A percentile compares a stretch with the other conserved stretches of the same genome.
Evolutionary conservation across 305 asterid genomes (phyloP).

Genomic region (Fraxinus floribunda): DNA sequence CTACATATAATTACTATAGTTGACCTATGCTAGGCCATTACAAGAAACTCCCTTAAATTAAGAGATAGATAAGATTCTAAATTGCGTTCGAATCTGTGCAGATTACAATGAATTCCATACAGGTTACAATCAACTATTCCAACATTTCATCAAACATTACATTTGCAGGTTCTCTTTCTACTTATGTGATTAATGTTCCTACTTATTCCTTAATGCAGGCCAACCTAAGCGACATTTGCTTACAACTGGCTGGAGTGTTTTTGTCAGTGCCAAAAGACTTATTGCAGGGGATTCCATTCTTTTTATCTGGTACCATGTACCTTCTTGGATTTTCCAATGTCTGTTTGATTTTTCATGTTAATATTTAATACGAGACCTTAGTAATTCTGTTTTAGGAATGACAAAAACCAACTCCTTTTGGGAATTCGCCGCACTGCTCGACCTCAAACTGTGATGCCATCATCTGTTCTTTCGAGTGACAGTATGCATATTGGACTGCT

Average conservation of each 20-base stretch:
- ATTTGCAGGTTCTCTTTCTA: neutral
- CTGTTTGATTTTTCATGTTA: neutral
- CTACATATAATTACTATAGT: neutral
- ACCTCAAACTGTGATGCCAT: conserved; percentile 97
- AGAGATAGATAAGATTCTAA: neutral
- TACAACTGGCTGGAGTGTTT: conserved; percentile 97
- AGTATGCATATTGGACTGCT: conserved; percentile 97
- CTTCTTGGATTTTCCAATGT: conserved; percentile 6
- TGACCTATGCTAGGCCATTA: neutral
- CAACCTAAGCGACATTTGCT: conserved; percentile 97
- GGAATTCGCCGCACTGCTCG: conserved; percentile 89
- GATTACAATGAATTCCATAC: neutral
- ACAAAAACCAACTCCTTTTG: conserved; percentile 88
- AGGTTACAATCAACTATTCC: neutral
- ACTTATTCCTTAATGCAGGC: conserved; percentile 47
- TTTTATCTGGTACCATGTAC: conserved; percentile 69
- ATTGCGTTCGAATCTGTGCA: neutral
- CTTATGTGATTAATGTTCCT: neutral
- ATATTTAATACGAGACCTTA: neutral
- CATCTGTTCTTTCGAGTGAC: conserved; percentile 93
- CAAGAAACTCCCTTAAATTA: neutral
- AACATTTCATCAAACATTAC: neutral
- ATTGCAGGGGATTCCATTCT: conserved; percentile 95
- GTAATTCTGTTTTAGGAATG: conserved; percentile 57
- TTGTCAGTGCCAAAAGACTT: conserved; percentile 93